phyloP scores from a whole-genome alignment of 2,329 filamentous ascomycete genomes.

The Basipetospora chlamydospora region DNA sequence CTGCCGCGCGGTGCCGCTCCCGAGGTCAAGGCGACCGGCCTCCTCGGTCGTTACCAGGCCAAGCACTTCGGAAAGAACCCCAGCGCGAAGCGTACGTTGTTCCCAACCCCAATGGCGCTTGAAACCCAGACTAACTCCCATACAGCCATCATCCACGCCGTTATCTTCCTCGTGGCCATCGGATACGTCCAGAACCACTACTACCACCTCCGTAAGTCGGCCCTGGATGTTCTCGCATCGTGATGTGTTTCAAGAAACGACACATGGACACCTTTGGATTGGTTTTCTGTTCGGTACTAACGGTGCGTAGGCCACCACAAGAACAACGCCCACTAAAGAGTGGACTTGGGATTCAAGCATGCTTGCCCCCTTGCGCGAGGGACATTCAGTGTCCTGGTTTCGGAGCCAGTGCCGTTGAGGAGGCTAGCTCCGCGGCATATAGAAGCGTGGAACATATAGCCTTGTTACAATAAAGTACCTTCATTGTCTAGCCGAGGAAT shows the following conservation, averaged over 20 bases:
- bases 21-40: conserved; percentile 64
- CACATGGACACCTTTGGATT: no score
- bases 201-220: conserved; percentile 92
- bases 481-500: no score
- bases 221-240: not conserved
- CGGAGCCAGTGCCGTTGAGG: no score
- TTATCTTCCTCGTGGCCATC: conserved; percentile 61
- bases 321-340: conserved; percentile 99
- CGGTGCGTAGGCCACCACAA: conserved; percentile 78
- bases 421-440: no score
- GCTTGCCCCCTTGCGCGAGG: no score
- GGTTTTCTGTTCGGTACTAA: conserved; percentile 13
- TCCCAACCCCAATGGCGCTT: no score
- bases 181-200: conserved; percentile 99
- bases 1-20: conserved; percentile 87
- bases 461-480: conserved; percentile 1
- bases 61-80: conserved; percentile 94
- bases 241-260: not conserved
- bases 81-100: conserved; percentile 77
- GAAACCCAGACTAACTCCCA: no score
- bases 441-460: no score
- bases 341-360: no score
- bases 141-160: conserved; percentile 77
- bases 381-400: no score
- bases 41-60: conserved; percentile 77